Evolutionary conservation across 2,329 filamentous ascomycete genomes (phyloP), one percentile per base, ranked within the genome.

Genomic region (Phaeosphaeriaceae sp.): DNA sequence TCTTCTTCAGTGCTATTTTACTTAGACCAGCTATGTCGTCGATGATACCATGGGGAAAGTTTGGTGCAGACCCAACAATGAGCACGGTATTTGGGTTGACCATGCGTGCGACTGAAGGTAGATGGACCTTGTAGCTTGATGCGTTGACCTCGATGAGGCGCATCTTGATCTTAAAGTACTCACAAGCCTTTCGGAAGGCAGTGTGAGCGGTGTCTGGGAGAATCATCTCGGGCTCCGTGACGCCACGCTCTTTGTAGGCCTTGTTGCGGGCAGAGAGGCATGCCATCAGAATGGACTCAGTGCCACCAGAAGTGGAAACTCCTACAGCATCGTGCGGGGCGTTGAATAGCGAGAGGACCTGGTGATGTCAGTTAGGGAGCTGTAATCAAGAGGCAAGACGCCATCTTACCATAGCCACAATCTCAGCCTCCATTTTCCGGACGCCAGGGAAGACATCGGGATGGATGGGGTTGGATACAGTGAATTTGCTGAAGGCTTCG

Each of bases 401-500:
- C 12, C n/a, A 16, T 28, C 49, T 39, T 71, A 95, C 92, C 93
- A 99, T 99, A 59, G 92, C 89, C 43, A 99, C 94, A 54, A 99
- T 81, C 78, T 99, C 94, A 36, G 94, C 93, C 79, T 99, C 94
- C 94, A 99, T 99, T 83, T 99, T 99, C 66, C 94, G 83, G 43
- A 99, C 92, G 21, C 93, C 94, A 13, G 94, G 94, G 77, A 99
- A 99, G 35, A 99, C 93, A 76, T 99, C 94, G 6, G 94, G 94
- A 73, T 99, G 94, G 61, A 99, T 94, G 3, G 94, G 94, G 74
- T 99, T 99, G 32, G 92, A 84, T 23, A 99, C 94, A 42, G 92
- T 93, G 73, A 99, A 99, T 74, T 89, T 89, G 58, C 89, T 89
- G 80, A 93, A 97, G 0, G 94, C 93, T 71, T 97, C 90, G 5